phyloP scores from a whole-genome alignment of 75 land plant species.

The Ceratopteris richardii region DNA sequence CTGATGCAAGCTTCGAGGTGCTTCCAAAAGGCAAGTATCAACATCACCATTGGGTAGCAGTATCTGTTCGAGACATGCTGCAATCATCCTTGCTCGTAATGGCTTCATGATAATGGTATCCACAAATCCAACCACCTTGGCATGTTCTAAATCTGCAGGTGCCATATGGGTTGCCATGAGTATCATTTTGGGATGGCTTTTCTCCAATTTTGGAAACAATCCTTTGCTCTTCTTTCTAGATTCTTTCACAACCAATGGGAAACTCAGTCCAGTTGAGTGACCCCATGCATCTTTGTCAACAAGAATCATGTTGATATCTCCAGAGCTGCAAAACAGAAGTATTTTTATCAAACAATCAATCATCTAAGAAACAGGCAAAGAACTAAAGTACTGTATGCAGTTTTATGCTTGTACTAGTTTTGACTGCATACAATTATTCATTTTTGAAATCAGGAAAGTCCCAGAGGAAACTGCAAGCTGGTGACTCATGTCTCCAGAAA shows the following conservation, averaged over 20 bases:
- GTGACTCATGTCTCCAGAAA: too few species aligned
- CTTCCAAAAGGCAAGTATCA: slow-evolving; percentile 10
- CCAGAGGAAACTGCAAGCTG: too few species aligned
- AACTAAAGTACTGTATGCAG: too few species aligned
- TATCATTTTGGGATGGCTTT: slow-evolving; percentile 42
- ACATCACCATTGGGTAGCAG: slow-evolving; percentile 31
- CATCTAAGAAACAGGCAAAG: too few species aligned
- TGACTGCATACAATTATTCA: too few species aligned
- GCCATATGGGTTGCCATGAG: slow-evolving; percentile 49
- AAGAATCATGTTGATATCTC: slow-evolving; percentile 49
- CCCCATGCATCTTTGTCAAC: slow-evolving; percentile 77
- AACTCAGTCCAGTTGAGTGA: slow-evolving; percentile 32
- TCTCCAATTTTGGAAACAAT: background rate
- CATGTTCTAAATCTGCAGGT: slow-evolving; percentile 22
- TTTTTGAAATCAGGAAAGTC: too few species aligned
- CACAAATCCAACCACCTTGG: slow-evolving; percentile 42
- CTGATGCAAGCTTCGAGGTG: slow-evolving; percentile 18
- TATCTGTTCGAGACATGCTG: slow-evolving; percentile 42
- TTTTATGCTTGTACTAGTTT: too few species aligned
- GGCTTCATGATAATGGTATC: slow-evolving; percentile 61
- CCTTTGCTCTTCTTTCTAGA: slow-evolving; percentile 10
- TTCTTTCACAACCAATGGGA: slow-evolving; percentile 33
- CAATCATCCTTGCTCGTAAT: slow-evolving; percentile 46
- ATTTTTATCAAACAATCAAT: too few species aligned
- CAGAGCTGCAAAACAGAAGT: slow-evolving; percentile 21